phyloP scores from a whole-genome alignment of 805 yeast species.

The Wickerhamiella vanderwaltii region DNA sequence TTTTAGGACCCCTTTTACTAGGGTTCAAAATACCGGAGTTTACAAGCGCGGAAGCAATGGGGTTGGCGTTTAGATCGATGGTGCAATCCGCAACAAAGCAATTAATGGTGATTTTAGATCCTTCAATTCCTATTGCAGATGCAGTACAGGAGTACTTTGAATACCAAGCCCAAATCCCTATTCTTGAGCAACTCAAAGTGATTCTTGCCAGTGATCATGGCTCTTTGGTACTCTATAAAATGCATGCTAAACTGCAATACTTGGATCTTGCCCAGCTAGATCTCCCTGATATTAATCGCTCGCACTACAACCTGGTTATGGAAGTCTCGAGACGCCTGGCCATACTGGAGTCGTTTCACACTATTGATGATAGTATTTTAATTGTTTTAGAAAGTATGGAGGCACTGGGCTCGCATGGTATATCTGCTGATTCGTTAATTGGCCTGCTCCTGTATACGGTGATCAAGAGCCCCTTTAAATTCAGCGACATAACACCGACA shows the following conservation, averaged over 20 bases:
- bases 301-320: conserved; percentile 30
- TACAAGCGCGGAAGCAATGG: not conserved
- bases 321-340: conserved; percentile 40
- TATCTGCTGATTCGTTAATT: conserved; percentile 75
- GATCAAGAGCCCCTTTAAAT: conserved; percentile 35
- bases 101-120: not conserved
- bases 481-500: conserved; percentile 14
- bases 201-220: conserved; percentile 1
- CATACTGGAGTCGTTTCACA: conserved; percentile 34
- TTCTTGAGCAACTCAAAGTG: conserved; percentile 7
- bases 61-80: conserved; percentile 10
- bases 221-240: conserved; percentile 11
- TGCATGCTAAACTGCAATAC: conserved; percentile 19
- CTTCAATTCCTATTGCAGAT: not conserved
- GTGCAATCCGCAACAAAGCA: conserved; percentile 13
- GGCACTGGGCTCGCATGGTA: conserved; percentile 13
- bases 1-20: conserved; percentile 8
- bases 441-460: conserved; percentile 63
- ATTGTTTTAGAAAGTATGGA: not conserved
- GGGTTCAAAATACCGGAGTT: conserved; percentile 9
- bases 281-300: conserved; percentile 26
- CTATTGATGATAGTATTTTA: not conserved
- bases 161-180: conserved; percentile 9
- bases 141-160: conserved; percentile 13
- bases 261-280: conserved; percentile 35